Conservation (phyloP, 1,139 yeast species). For the Taphrina deformans region DNA sequence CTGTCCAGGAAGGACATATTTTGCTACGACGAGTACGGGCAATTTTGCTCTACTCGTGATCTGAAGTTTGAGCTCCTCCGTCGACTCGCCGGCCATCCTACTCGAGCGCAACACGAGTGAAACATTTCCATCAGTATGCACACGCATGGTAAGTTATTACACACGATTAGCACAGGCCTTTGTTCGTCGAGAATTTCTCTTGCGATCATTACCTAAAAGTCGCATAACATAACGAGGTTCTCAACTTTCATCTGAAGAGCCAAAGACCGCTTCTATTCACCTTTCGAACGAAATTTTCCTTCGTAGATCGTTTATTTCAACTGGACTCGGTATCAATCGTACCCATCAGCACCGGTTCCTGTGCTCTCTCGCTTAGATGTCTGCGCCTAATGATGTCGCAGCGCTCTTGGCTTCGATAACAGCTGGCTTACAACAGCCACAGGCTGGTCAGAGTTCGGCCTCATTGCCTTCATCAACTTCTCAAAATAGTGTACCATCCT, state of each 20-base stretch:
- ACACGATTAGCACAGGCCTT: not conserved
- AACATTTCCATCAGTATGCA: no score
- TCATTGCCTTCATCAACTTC: slow-evolving; percentile 2
- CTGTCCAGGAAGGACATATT: no score
- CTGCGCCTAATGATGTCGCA: slow-evolving; percentile 33
- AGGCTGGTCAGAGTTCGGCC: not conserved
- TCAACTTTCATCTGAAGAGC: no score
- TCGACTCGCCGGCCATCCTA: not conserved
- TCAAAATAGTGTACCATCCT: not conserved
- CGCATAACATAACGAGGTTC: no score
- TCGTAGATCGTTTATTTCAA: no score
- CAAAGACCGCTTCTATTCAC: not conserved
- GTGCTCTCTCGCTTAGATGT: slow-evolving; percentile 8
- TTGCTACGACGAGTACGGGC: not conserved
- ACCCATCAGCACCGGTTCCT: no score
- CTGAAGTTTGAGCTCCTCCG: not conserved
- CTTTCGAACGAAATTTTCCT: not conserved
- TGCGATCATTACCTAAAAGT: no score
- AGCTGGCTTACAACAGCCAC: slow-evolving; percentile 20
- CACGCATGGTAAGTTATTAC: no score
- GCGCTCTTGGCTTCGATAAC: slow-evolving; percentile 30
- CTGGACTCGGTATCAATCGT: no score
- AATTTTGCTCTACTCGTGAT: no score
- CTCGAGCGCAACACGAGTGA: no score
- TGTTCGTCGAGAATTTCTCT: not conserved